phyloP scores from a whole-genome alignment of 371 early-diverging fungal genomes.

The Rhizopus microsporus region DNA sequence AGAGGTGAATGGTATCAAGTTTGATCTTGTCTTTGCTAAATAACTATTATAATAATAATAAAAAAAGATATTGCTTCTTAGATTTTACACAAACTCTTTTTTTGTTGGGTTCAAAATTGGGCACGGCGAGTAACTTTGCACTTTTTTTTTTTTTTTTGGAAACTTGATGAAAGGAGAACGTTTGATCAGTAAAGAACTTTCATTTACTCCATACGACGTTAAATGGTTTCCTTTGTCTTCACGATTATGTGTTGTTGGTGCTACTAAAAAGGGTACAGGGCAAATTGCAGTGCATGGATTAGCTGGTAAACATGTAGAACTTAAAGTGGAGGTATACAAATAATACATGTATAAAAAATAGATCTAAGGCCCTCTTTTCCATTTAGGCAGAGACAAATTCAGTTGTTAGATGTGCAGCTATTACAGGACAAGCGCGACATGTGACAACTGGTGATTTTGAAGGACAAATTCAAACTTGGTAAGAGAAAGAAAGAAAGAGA shows the following conservation, averaged over 20 bases:
- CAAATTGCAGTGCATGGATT: constrained; percentile 63
- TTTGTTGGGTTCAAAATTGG: neutral
- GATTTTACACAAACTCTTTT: neutral
- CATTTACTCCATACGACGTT: constrained; percentile 44
- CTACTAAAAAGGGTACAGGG: constrained; percentile 67
- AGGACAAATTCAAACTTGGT: constrained; percentile 70
- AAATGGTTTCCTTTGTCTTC: constrained; percentile 77
- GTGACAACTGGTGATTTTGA: constrained; percentile 79
- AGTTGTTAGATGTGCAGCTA: constrained; percentile 68
- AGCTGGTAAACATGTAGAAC: constrained; percentile 43
- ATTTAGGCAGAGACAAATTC: constrained; percentile 49
- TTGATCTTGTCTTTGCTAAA: constrained; percentile 43
- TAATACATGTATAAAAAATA: neutral
- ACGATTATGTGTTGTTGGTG: constrained; percentile 70
- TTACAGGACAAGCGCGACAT: constrained; percentile 54
- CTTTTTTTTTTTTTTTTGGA: constrained; percentile 7
- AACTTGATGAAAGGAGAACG: neutral
- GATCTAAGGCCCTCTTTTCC: neutral
- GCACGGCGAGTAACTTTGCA: neutral
- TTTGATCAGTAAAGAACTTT: constrained; percentile 31
- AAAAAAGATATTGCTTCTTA: neutral
- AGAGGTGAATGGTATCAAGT: constrained; percentile 60
- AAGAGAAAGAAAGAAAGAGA: constrained; percentile 3
- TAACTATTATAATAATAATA: constrained; percentile 6
- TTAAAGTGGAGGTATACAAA: constrained; percentile 50